Evolutionary conservation across 768 basidiomycete species (phyloP).

Genomic region (Rhizopogon rudus): DNA sequence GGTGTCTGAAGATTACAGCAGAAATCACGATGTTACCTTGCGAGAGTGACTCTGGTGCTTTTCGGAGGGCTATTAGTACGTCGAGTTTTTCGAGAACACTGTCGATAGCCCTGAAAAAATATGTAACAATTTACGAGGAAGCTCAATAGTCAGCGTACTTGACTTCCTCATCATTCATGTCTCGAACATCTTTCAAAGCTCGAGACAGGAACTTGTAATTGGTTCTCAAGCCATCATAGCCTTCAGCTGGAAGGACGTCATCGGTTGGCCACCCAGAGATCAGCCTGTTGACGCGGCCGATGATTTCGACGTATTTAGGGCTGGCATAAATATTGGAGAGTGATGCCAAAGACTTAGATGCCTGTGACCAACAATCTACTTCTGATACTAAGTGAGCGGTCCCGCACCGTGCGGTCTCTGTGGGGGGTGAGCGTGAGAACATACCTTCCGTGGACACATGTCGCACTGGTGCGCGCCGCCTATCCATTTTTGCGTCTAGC

Average conservation of each 20-base stretch:
- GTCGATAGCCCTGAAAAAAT: constrained; percentile 55
- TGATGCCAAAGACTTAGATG: constrained; percentile 50
- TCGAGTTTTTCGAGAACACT: constrained; percentile 64
- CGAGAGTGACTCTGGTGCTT: constrained; percentile 55
- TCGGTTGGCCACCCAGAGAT: constrained; percentile 70
- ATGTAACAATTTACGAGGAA: constrained; percentile 5
- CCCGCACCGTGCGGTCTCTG: neutral
- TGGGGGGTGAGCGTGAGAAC: constrained; percentile 20
- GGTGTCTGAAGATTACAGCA: neutral
- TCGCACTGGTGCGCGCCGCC: constrained; percentile 56
- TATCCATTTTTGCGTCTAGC: constrained; percentile 45
- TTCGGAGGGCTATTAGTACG: constrained; percentile 68
- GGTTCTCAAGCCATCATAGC: constrained; percentile 56
- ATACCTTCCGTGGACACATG: constrained; percentile 77
- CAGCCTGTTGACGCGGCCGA: constrained; percentile 69
- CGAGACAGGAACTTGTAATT: constrained; percentile 57
- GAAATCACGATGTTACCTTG: constrained; percentile 41
- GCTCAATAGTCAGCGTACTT: constrained; percentile 39
- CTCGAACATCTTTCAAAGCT: constrained; percentile 60
- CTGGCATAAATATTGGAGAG: constrained; percentile 52
- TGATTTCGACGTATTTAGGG: constrained; percentile 47
- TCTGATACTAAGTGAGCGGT: constrained; percentile 38
- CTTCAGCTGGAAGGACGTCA: constrained; percentile 63
- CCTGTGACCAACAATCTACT: constrained; percentile 72
- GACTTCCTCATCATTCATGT: constrained; percentile 54